Evolutionary conservation across 2,329 filamentous ascomycete species (phyloP).

Genomic region (Akanthomyces dipterigenus): DNA sequence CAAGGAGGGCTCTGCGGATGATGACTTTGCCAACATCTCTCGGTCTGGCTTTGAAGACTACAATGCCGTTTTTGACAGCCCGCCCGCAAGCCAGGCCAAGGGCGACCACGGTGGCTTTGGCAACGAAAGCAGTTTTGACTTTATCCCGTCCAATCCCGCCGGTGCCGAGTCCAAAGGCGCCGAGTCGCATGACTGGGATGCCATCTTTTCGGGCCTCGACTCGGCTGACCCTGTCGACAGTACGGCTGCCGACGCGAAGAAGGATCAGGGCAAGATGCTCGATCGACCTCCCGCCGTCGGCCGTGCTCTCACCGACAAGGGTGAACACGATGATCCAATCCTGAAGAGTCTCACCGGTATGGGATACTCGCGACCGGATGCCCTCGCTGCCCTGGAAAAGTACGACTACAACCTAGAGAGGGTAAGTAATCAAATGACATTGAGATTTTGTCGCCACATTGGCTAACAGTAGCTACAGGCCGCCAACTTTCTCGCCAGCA

Average conservation of each 20-base stretch:
- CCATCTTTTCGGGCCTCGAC: conserved; percentile 80
- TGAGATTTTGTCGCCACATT: conserved; percentile 1
- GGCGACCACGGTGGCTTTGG: conserved; percentile 46
- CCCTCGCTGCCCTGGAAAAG: conserved; percentile 78
- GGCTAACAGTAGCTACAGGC: conserved; percentile 28
- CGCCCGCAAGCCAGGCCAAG: conserved; percentile 49
- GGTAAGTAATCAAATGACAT: conserved; percentile 46
- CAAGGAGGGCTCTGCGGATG: conserved; percentile 71
- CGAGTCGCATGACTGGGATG: conserved; percentile 81
- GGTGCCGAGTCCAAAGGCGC: conserved; percentile 28
- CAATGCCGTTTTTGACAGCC: conserved; percentile 74
- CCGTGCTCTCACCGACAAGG: conserved; percentile 63
- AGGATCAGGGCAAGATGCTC: conserved; percentile 3
- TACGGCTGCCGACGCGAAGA: conserved; percentile 20
- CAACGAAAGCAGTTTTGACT: conserved; percentile 53
- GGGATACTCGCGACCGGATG: conserved; percentile 72
- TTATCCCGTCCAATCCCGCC: conserved; percentile 37
- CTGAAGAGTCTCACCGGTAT: conserved; percentile 83
- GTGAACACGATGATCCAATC: conserved; percentile 84
- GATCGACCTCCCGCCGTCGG: conserved; percentile 35
- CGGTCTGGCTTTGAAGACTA: conserved; percentile 69
- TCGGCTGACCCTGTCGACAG: conserved; percentile 33
- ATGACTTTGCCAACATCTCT: conserved; percentile 71
- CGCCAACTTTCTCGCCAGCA: conserved; percentile 49
- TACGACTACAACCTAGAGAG: conserved; percentile 95